A percentile compares a stretch with the other conserved stretches of the same genome.
These are phyloP conservation scores for Coleophoma eucalyptorum DNA, from an alignment of 2,329 filamentous ascomycete genomes.

Conservation along the genomic window DNA sequence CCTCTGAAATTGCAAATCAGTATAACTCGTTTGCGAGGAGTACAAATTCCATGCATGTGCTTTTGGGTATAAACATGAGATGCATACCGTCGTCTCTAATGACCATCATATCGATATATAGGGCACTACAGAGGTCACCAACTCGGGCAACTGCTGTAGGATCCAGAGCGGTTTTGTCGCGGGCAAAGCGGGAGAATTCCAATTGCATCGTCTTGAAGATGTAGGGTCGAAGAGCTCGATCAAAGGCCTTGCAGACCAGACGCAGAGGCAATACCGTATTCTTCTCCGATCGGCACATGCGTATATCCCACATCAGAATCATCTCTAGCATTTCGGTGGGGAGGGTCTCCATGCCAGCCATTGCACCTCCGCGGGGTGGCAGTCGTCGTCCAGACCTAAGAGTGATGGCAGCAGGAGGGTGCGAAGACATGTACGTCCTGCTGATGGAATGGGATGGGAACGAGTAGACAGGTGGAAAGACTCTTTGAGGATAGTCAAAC, in stretches of 20 bases:
- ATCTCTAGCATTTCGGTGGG: constrained; percentile 43
- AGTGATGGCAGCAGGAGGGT: neutral
- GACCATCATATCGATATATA: constrained; percentile 50
- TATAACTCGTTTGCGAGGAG: neutral
- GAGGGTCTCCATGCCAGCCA: constrained; percentile 37
- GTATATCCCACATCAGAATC: constrained; percentile 40
- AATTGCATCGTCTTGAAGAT: constrained; percentile 44
- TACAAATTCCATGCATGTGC: no score
- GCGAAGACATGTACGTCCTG: neutral
- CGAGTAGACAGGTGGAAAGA: neutral
- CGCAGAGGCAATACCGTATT: constrained; percentile 41
- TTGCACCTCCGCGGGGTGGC: neutral
- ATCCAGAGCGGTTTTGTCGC: constrained; percentile 26
- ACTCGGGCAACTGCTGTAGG: constrained; percentile 40
- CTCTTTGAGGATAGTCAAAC: neutral
- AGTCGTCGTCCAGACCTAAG: neutral
- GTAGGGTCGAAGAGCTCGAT: constrained; percentile 40
- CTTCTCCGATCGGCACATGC: constrained; percentile 35
- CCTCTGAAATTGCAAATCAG: constrained; percentile 31
- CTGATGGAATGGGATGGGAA: no score
- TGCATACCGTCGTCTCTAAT: constrained; percentile 45
- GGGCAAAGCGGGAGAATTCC: constrained; percentile 44
- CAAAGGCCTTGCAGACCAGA: constrained; percentile 45
- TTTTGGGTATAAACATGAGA: neutral
- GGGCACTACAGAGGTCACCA: constrained; percentile 42